phyloP scores from a whole-genome alignment of 2,329 filamentous ascomycete species.

The Rhynchosporium graminicola region DNA sequence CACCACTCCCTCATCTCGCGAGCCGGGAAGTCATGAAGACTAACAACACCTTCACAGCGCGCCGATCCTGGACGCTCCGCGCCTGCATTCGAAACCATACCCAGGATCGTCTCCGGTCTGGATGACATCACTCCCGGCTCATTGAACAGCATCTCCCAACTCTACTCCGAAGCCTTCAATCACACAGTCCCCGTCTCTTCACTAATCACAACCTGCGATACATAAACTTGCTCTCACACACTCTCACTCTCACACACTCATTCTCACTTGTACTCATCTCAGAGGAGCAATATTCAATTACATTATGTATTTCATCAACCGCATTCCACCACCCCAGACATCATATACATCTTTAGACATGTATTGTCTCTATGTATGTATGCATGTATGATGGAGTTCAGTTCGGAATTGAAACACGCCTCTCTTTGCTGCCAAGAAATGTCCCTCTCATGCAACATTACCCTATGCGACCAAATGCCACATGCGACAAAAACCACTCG shows the following conservation, averaged over 20 bases:
- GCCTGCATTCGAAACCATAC: background rate
- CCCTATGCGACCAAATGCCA: background rate
- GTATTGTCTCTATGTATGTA: too few species aligned
- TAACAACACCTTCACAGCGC: background rate
- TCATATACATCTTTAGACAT: too few species aligned
- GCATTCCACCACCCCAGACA: too few species aligned
- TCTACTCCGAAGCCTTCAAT: background rate
- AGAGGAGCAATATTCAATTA: too few species aligned
- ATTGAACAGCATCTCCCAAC: background rate
- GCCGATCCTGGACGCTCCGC: background rate
- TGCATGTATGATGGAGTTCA: background rate
- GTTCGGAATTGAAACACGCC: constrained; percentile 3
- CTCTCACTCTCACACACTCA: too few species aligned
- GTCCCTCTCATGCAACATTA: background rate
- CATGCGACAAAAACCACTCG: background rate
- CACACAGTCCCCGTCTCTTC: background rate
- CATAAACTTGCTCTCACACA: too few species aligned
- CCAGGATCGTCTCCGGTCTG: background rate
- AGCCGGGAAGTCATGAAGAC: too few species aligned
- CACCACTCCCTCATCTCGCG: too few species aligned
- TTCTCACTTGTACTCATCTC: too few species aligned
- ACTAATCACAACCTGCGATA: too few species aligned
- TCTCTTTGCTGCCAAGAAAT: too few species aligned
- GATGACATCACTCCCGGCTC: background rate
- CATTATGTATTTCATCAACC: too few species aligned